These are phyloP conservation scores for Erysiphe pulchra DNA, from an alignment of 2,329 filamentous ascomycete species.

Conservation along the genomic window DNA sequence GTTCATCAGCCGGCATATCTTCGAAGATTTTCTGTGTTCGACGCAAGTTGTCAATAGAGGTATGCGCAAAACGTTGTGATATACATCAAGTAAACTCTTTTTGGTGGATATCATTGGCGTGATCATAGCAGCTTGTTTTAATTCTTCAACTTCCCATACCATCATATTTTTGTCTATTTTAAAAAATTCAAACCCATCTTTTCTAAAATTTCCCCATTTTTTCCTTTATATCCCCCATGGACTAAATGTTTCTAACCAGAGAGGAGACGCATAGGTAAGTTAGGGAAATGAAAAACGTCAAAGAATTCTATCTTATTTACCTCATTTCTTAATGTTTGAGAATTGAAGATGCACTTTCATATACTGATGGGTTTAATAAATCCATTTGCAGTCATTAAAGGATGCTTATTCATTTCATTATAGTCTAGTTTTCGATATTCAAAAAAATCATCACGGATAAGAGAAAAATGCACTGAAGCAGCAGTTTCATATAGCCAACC, in stretches of 20 bases:
- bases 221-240: not conserved
- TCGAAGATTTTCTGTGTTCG: not conserved
- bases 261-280: not conserved
- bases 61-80: not conserved
- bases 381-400: not conserved
- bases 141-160: not conserved
- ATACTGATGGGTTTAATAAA: too few species aligned
- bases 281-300: too few species aligned
- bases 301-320: too few species aligned
- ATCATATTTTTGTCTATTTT: not conserved
- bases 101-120: not conserved
- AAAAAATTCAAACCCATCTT: not conserved
- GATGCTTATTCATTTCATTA: not conserved
- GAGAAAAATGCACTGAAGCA: too few species aligned
- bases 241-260: not conserved
- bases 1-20: not conserved
- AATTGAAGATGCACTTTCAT: too few species aligned
- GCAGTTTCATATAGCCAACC: not conserved
- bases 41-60: not conserved
- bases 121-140: not conserved
- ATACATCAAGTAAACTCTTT: not conserved
- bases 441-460: not conserved
- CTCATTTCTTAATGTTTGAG: too few species aligned
- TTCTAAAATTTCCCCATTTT: not conserved
- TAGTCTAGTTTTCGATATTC: not conserved